Conservation (phyloP, 192 early-diverging fungal species). For the Helicostylum pulchrum region DNA sequence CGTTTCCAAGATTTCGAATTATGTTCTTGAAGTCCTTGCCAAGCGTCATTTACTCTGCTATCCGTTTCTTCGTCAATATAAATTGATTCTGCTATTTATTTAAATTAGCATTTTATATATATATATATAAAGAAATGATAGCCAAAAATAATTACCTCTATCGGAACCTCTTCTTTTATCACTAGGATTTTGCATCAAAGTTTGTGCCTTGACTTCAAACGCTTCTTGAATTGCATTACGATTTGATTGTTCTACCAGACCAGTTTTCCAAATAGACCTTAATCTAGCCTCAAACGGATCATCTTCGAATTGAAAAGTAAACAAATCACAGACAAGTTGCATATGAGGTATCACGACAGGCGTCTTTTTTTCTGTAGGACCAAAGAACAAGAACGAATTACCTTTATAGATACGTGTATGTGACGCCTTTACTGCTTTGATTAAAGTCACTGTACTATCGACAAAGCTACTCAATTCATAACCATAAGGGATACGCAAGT, state of each 20-base stretch:
- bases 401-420: constrained; percentile 21
- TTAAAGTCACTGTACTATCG: constrained; percentile 29
- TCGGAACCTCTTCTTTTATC: constrained; percentile 7
- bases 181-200: not conserved
- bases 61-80: constrained; percentile 14
- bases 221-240: constrained; percentile 37
- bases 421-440: constrained; percentile 33
- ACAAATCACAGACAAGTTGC: constrained; percentile 22
- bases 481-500: constrained; percentile 38
- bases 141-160: not conserved
- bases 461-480: constrained; percentile 37
- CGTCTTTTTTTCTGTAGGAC: constrained; percentile 18
- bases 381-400: constrained; percentile 22
- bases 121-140: not conserved
- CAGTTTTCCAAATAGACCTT: constrained; percentile 34
- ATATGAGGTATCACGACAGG: constrained; percentile 30
- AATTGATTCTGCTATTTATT: not conserved
- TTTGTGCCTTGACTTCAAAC: constrained; percentile 37
- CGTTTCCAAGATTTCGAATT: constrained; percentile 37
- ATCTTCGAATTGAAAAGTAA: constrained; percentile 40
- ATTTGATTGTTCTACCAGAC: constrained; percentile 31
- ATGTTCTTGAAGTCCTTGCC: constrained; percentile 27
- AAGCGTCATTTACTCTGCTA: constrained; percentile 22
- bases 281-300: constrained; percentile 44
- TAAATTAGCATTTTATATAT: not conserved